Percentiles rank a stretch among this genome's conserved stretches.
These are phyloP conservation scores for Chondrus crispus DNA, from an alignment of 23 red algal species.

Conservation along the genomic window DNA sequence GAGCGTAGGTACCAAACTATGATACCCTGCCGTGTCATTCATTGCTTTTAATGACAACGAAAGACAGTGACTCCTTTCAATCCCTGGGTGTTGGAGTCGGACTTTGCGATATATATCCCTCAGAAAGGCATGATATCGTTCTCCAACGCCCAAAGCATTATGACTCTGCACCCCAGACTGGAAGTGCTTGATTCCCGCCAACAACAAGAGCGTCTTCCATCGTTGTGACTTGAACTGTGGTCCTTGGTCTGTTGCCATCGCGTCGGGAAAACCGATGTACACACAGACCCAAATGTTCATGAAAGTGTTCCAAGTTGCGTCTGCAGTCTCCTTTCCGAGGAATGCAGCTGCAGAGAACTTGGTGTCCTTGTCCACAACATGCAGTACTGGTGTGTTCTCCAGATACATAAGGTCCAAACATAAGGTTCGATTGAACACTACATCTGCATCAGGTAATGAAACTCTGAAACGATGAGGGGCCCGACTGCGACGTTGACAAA, in stretches of 20 bases:
- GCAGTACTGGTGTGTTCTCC: background rate
- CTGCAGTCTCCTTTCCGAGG: background rate
- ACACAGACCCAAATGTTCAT: background rate
- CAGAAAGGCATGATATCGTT: background rate
- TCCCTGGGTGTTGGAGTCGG: background rate
- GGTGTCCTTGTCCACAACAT: background rate
- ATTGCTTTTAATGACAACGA: background rate
- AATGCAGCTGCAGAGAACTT: background rate
- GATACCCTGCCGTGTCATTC: background rate
- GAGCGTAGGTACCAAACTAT: background rate
- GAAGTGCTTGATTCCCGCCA: background rate
- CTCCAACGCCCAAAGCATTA: background rate
- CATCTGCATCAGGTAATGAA: background rate
- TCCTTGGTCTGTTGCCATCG: background rate
- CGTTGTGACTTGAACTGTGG: background rate
- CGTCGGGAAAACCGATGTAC: background rate
- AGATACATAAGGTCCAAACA: background rate
- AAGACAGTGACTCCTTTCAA: background rate
- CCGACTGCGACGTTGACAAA: background rate
- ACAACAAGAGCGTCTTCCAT: background rate
- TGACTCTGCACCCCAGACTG: background rate
- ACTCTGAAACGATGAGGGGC: constrained; percentile 16
- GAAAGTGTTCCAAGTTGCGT: background rate
- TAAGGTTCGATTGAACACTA: background rate
- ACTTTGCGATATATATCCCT: background rate